A percentile compares a stretch with the other conserved stretches of the same genome.
Evolutionary conservation across 352 stramenopile species (phyloP).

Genomic region (Pythium aquatile): DNA sequence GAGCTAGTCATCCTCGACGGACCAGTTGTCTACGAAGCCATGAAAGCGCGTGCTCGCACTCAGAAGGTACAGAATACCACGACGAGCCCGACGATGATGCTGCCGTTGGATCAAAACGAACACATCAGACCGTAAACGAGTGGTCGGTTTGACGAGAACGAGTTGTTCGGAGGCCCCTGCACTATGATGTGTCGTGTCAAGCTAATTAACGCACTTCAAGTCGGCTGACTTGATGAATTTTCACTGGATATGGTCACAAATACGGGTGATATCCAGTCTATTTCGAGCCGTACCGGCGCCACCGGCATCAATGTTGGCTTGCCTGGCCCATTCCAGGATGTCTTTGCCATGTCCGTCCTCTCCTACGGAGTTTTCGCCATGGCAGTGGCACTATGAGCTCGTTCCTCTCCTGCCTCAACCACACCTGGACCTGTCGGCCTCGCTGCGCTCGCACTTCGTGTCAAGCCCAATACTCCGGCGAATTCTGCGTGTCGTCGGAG

Average conservation of each 20-base stretch:
- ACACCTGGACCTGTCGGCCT: background rate
- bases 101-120: background rate
- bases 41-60: background rate
- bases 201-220: no score
- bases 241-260: no score
- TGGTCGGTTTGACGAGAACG: background rate
- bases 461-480: background rate
- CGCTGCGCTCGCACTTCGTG: background rate
- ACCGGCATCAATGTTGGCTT: background rate
- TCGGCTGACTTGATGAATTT: no score
- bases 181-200: no score
- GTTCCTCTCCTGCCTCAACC: background rate
- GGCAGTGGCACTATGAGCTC: constrained; percentile 1
- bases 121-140: background rate
- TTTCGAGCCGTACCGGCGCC: no score
- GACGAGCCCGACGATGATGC: no score
- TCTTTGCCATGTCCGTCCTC: background rate
- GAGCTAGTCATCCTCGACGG: background rate
- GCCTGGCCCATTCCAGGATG: background rate
- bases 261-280: no score
- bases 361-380: background rate
- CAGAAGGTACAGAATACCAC: background rate
- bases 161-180: no score
- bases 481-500: background rate
- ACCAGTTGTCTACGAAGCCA: background rate